Percentiles rank a stretch among this genome's conserved stretches.
These are phyloP conservation scores for Rhizopogon salebrosus DNA, from an alignment of 768 basidiomycete species.

Conservation along the genomic window DNA sequence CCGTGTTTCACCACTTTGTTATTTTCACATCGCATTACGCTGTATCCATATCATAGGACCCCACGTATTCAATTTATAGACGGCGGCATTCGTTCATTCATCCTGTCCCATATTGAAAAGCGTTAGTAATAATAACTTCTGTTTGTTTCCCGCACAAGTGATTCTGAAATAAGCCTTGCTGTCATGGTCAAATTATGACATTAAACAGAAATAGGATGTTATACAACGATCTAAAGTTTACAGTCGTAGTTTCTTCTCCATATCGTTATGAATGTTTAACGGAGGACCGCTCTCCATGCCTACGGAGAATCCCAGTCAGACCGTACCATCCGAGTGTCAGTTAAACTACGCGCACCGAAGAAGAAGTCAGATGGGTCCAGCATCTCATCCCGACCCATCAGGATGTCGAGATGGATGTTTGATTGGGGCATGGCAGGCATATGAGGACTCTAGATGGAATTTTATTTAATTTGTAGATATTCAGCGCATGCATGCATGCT, in stretches of 20 bases:
- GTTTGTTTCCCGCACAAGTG: too few relatives aligned
- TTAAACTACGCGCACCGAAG: constrained; percentile 45
- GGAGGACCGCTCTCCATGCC: constrained; percentile 48
- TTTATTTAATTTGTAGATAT: background rate
- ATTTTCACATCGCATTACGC: constrained; percentile 3
- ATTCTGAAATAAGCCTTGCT: background rate
- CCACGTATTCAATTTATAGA: constrained; percentile 10
- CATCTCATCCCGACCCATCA: constrained; percentile 88
- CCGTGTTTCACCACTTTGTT: background rate
- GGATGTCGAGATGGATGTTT: constrained; percentile 86
- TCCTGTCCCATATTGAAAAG: background rate
- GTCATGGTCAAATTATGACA: background rate
- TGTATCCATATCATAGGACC: constrained; percentile 26
- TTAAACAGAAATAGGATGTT: background rate
- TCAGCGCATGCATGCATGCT: constrained; percentile 21
- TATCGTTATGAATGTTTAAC: constrained; percentile 57
- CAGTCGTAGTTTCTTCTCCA: constrained; percentile 57
- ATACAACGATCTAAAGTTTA: constrained; percentile 21
- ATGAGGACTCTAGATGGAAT: constrained; percentile 49
- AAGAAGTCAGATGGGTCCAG: constrained; percentile 80
- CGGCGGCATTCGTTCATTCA: background rate
- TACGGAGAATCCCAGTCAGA: constrained; percentile 19
- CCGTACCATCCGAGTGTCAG: background rate
- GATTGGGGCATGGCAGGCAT: constrained; percentile 60
- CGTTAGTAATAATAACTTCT: too few relatives aligned